Base-by-base conservation (phyloP, 2,329 filamentous ascomycete species). In the Colletotrichum sojae region DNA sequence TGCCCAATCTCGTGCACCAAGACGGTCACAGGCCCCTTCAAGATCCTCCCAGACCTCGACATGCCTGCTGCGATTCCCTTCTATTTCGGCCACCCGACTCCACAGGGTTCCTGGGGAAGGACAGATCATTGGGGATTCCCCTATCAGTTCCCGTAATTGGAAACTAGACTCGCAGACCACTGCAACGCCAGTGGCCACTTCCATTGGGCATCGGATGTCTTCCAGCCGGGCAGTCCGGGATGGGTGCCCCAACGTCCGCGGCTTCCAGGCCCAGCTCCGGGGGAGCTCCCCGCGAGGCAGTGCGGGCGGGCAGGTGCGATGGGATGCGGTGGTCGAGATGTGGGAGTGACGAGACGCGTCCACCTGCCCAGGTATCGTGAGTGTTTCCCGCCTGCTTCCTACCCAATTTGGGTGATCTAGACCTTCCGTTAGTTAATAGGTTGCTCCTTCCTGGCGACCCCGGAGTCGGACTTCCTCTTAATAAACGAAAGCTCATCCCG, bases 231-330 rank as follows among this genome's bases (percentile, higher is more conserved):
- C 49, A 65, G 59, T 13, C 66, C 61, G 55, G 63, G 46, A 51
- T 51, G 48, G 43, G n/a, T n/a, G 22, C 25, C 25, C 62, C 39
- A 48, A 58, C 15, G 36, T 43, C 61, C 49, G 66, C 46, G 43
- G 20, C 61, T 63, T 66, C 62, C 36, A 66, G 36, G 49, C 51
- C 51, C 49, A 69, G 55, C 36, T 55, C 61, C 51, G 66, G 62
- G 55, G 36, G 31, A 66, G 49, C 55, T 69, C 61, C 66, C 62
- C 62, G 62, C 55, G 66, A 69, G 62, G 66, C 61, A 66, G 66
- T 69, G 62, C 43, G 40, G 62, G 40, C 20, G 52, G 31, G 54
- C 40, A 57, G 36, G 53, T 40, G 53, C 52, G 27, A 57, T 15
- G 18, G 54, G 36, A 46, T 40, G 45, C 52, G 27, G 46, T 16